Base-by-base conservation (phyloP, 441 rosid species). In the Gossypium aridum region DNA sequence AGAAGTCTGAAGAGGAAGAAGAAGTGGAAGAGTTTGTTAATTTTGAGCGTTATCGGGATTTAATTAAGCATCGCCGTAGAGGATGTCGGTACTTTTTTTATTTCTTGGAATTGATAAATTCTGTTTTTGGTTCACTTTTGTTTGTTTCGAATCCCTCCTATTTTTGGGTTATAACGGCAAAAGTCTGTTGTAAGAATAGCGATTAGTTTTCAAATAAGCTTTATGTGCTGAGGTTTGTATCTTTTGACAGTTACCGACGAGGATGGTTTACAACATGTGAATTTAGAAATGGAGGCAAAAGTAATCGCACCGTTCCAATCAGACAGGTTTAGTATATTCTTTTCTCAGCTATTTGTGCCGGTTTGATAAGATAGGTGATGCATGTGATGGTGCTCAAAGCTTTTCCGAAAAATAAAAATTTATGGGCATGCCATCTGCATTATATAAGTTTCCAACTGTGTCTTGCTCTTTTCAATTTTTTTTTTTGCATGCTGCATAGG, bases 31-130 rank as follows among this genome's bases (percentile, higher is more conserved):
- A 96, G 96, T 93, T 96, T 93, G 99, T 96, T 87, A 96, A 84
- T 92, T 96, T 96, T 88, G 97, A 96, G 98, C 97, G 97, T 83
- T 96, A 93, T 81, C 92, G 98, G 92, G 99, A 95, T 92, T 90
- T 95, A 87, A 91, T 95, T 95, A 95, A 93, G 92, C 99, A 89
- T 86, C 98, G 94, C 34, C 98, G 97, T 83, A 90, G 97, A 95
- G 99, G 99, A 95, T 95, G 99, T 93, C 98, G 98, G 99, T 92
- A 95, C 92, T 23, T 91, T 91, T 84, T 90, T 91, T 84, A 43
- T 60, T 74, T 77, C 77, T 45, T 19, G 73, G 73, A 34, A 68
- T 72, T 75, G 74, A 80, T 77, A 49, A 64, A 60, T 71, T 76
- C 19, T 77, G 77, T 34, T 37, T 64, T 64, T 64, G 39, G 20